A percentile compares a stretch with the other conserved stretches of the same genome.
Conservation (phyloP, 1,284 basidiomycete genomes). For the Coniferiporia sulphurascens region DNA sequence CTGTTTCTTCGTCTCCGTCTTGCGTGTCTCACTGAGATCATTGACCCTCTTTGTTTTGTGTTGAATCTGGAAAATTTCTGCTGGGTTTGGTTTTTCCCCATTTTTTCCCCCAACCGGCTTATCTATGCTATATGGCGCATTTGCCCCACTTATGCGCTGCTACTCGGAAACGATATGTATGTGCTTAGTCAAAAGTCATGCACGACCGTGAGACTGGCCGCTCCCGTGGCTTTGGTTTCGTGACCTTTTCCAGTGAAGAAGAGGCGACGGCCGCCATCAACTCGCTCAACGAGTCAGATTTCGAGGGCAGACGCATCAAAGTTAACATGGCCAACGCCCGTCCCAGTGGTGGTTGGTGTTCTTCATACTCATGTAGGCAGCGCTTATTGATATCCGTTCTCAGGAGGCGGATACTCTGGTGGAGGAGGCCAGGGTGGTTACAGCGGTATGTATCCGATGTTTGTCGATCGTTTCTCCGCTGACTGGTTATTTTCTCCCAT, state of each 20-base stretch:
- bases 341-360: slow-evolving; percentile 74
- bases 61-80: too few relatives aligned
- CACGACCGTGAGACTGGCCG: slow-evolving; percentile 96
- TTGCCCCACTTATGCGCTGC: slow-evolving; percentile 4
- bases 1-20: slow-evolving; percentile 21
- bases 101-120: not conserved
- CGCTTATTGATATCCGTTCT: not conserved
- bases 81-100: not conserved
- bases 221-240: slow-evolving; percentile 95
- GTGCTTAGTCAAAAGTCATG: slow-evolving; percentile 84
- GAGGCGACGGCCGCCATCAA: slow-evolving; percentile 83
- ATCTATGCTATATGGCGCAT: not conserved
- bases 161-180: slow-evolving; percentile 62
- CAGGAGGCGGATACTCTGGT: slow-evolving; percentile 18
- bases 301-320: slow-evolving; percentile 90
- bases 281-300: slow-evolving; percentile 84
- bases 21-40: slow-evolving; percentile 20
- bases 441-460: slow-evolving; percentile 22
- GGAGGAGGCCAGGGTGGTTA: slow-evolving; percentile 39
- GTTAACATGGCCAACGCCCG: slow-evolving; percentile 94
- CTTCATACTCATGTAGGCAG: slow-evolving; percentile 36
- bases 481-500: not conserved
- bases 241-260: slow-evolving; percentile 58
- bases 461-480: slow-evolving; percentile 4
- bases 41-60: not conserved